Evolutionary conservation across 2,329 filamentous ascomycete genomes (phyloP).

Genomic region (Ramularia endophylla): DNA sequence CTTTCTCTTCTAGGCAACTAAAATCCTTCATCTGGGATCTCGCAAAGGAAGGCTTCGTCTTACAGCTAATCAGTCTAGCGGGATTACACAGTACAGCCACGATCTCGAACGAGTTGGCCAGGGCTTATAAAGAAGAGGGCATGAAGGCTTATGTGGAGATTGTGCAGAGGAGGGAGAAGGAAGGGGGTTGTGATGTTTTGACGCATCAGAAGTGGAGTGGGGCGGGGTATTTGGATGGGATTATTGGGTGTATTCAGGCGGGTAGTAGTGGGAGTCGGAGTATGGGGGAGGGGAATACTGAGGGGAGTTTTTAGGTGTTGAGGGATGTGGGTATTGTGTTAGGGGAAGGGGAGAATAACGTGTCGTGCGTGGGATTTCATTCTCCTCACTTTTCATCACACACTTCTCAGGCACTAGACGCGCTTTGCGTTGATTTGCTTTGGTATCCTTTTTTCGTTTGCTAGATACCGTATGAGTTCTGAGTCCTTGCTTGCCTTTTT

Average conservation of each 20-base stretch:
- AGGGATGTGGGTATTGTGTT: background rate
- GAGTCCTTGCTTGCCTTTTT: too few species aligned
- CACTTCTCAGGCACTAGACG: too few species aligned
- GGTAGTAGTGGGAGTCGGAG: conserved; percentile 84
- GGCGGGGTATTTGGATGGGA: conserved; percentile 75
- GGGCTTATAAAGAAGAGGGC: conserved; percentile 78
- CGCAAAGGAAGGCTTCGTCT: conserved; percentile 71
- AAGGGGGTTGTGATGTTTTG: conserved; percentile 82
- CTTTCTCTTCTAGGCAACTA: too few species aligned
- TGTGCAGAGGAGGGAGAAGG: conserved; percentile 85
- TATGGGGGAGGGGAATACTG: conserved; percentile 93
- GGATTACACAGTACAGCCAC: conserved; percentile 60
- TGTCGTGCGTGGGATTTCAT: too few species aligned
- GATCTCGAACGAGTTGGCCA: conserved; percentile 67
- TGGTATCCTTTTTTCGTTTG: too few species aligned
- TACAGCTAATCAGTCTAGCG: conserved; percentile 60
- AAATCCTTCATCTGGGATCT: conserved; percentile 96
- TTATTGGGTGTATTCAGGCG: conserved; percentile 83
- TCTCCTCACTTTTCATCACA: too few species aligned
- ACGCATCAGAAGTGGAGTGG: conserved; percentile 89
- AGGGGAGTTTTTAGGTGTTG: conserved; percentile 44
- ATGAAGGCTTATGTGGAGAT: conserved; percentile 98
- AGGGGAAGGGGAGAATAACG: too few species aligned
- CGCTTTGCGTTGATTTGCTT: too few species aligned
- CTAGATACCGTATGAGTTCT: too few species aligned